These are phyloP conservation scores for Fusarium virguliforme DNA, from an alignment of 2,329 filamentous ascomycete genomes.

Conservation along the genomic window DNA sequence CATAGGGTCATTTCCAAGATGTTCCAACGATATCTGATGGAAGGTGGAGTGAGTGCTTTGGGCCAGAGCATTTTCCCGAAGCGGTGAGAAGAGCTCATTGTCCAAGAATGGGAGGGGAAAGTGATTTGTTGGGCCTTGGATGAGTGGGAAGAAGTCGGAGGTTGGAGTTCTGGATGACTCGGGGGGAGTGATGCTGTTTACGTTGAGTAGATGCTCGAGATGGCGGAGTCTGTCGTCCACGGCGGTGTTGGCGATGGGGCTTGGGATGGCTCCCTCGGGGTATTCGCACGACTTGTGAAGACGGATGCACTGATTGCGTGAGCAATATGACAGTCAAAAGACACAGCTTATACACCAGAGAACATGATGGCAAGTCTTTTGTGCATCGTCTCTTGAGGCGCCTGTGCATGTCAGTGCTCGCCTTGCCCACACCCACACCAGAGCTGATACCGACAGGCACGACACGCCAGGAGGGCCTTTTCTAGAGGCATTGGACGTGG, in stretches of 20 bases:
- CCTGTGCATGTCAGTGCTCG: conserved; percentile 7
- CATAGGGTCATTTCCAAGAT: background rate
- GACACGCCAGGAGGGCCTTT: conserved; percentile 22
- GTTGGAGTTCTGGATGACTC: background rate
- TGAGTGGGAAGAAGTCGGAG: background rate
- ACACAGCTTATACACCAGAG: conserved; percentile 21
- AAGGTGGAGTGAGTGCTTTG: background rate
- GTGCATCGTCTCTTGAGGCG: conserved; percentile 43
- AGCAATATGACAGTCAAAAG: no score
- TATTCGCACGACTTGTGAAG: conserved; percentile 23
- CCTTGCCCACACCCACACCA: background rate
- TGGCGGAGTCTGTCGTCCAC: conserved; percentile 8
- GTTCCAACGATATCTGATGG: conserved; percentile 2
- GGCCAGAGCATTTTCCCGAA: conserved; percentile 18
- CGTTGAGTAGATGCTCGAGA: conserved; percentile 12
- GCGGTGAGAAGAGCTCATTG: conserved; percentile 17
- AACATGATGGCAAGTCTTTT: conserved; percentile 38
- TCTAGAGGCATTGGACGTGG: conserved; percentile 1
- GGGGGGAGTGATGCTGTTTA: background rate
- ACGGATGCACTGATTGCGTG: conserved; percentile 7
- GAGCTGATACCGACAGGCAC: conserved; percentile 23
- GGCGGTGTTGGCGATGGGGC: background rate
- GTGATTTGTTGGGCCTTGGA: background rate
- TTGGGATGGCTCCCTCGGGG: background rate
- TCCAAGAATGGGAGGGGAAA: conserved; percentile 38